Evolutionary conservation across 2,329 filamentous ascomycete species (phyloP), one percentile per base, ranked within the genome.

Genomic region (Aschersonia sp.): DNA sequence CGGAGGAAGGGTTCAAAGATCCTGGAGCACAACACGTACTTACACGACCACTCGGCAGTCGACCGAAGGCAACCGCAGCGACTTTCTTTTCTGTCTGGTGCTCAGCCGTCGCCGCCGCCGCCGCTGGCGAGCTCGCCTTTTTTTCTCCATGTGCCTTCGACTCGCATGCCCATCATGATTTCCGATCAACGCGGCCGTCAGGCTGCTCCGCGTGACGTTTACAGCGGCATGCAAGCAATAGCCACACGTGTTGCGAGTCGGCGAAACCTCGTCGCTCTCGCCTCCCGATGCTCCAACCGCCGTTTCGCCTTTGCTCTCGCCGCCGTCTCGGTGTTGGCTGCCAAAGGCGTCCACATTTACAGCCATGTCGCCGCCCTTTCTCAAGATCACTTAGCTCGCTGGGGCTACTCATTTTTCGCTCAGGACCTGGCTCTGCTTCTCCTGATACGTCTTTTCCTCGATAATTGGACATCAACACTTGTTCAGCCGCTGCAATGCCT

Each of bases 341-440:
- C 59, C 32, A 63, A 63, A 43, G 49, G 49, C 4, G 51, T 54
- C 1, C 60, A 63, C 47, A 52, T 63, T 42, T 53, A 55, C 48
- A 56, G 52, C 29, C 58, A 63, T 32, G 49, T 54, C 11, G 51
- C 51, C 10, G 56, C 59, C 1, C 44, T 63, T n/a, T 54, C 58
- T 1, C 53, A 52, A 1, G 52, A 50, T 22, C 52, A 57, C 31
- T 51, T 62, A 46, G 22, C 59, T 4, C 54, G 56, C 1, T 63
- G 58, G 51, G 55, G 57, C 35, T 57, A 55, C n/a, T 61, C 60
- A 2, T 63, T 41, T 9, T 64, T 62, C 43, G 54, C 55, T 2
- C 60, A 63, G 32, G 62, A 64, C 29, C 46, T 62, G 0, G 46
- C 57, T 4, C 50, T 62, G 2, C 51, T 63, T 2, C 47, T 62